Evolutionary conservation across 345 rosid species (phyloP), one percentile per base, ranked within the genome.

Genomic region (Syzygium oleosum): DNA sequence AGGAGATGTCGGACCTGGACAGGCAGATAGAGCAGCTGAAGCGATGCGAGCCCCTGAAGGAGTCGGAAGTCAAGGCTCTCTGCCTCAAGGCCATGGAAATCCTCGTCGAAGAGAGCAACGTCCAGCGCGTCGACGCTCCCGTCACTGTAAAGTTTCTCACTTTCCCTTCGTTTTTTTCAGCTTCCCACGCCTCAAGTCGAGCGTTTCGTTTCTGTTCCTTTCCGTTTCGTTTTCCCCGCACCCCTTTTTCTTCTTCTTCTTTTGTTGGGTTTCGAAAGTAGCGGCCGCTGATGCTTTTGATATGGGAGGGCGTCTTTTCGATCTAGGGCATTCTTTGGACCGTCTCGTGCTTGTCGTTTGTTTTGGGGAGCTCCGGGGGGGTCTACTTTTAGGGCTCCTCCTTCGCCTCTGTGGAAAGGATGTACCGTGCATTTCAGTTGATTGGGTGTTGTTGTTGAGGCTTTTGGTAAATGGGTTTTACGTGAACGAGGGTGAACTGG

Each of bases 41-140:
- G 94, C 93, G 93, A 21, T 98, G 99, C 92, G 99, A 98, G 87
- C 98, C 98, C 19, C 89, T 98, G 91, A 97, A 93, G 89, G 99
- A 98, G 90, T 96, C 98, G 59, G 99, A 98, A 89, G 99, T 98
- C 87, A 98, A 98, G 88, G 93, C 96, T 46, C 98, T 98, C 52
- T 98, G 99, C 86, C 96, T 96, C 87, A 98, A 98, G 91, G 99
- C 98, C 86, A 96, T 94, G 96, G 98, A 98, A 88, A 95, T 98
- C 84, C 98, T 98, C 77, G 96, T 98, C 59, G 99, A 98, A 90
- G 99, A 97, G 91, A 95, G 99, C 92, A 98, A 98, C 92, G 99
- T 98, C 85, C 98, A 98, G 85, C 94, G 98, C 58, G 98, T 98
- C 21, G 99, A 98, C 85, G 98, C 99, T 78, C 99, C 99, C 84